Evolutionary conservation across 2,329 filamentous ascomycete species (phyloP).

Genomic region (Thielaviopsis punctulata): DNA sequence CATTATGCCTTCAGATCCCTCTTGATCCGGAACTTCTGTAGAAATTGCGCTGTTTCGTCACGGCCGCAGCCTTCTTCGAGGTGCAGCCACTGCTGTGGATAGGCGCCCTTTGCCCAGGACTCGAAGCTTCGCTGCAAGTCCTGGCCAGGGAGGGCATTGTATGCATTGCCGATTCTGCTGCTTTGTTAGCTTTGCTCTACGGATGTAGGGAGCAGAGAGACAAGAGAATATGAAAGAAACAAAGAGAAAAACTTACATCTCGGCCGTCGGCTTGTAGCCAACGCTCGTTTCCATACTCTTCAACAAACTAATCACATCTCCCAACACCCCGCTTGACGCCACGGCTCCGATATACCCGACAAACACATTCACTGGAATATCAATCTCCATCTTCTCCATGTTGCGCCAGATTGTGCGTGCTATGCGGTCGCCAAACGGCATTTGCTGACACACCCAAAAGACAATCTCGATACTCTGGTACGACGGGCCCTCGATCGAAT

Average conservation of each 20-base stretch:
- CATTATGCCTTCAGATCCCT: constrained; percentile 29
- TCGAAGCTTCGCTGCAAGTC: constrained; percentile 53
- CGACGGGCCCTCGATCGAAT: constrained; percentile 68
- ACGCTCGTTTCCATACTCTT: constrained; percentile 48
- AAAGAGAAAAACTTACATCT: constrained; percentile 43
- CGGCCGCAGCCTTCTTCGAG: constrained; percentile 36
- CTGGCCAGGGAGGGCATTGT: constrained; percentile 53
- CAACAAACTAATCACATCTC: constrained; percentile 49
- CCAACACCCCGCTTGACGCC: constrained; percentile 52
- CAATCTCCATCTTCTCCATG: constrained; percentile 58
- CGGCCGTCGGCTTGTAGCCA: constrained; percentile 47
- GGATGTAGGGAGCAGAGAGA: no score
- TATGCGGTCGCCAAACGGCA: constrained; percentile 37
- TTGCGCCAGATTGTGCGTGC: constrained; percentile 55
- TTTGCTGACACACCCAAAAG: constrained; percentile 58
- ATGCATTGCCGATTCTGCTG: constrained; percentile 52
- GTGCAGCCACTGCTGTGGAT: constrained; percentile 51
- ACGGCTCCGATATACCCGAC: constrained; percentile 61
- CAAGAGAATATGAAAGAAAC: neutral
- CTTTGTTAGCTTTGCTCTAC: neutral
- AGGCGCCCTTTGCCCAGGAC: constrained; percentile 52
- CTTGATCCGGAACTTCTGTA: constrained; percentile 32
- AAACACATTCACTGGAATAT: constrained; percentile 57
- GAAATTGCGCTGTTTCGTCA: constrained; percentile 25
- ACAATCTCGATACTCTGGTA: constrained; percentile 67